Evolutionary conservation across 225 moss, liverwort and hornwort genomes (phyloP).

Genomic region (Pleurozium schreberi): DNA sequence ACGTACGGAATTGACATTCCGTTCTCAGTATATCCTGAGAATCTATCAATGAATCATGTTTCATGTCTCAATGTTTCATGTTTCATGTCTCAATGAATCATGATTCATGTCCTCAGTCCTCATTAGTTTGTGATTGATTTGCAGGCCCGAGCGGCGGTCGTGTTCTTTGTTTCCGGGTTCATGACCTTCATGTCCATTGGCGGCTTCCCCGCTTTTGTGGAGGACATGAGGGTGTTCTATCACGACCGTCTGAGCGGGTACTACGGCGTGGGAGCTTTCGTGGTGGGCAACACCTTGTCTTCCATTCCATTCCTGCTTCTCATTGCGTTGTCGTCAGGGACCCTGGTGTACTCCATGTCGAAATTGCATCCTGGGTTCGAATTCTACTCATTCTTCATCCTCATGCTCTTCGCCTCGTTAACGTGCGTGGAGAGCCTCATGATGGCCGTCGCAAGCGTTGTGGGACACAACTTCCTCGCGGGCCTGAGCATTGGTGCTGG

Average conservation of each 20-base stretch:
- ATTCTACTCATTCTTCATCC: constrained; percentile 32
- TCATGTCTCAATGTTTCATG: too few species aligned
- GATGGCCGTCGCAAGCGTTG: constrained; percentile 38
- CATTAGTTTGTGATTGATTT: too few species aligned
- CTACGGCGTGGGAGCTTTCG: constrained; percentile 39
- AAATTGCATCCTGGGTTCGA: constrained; percentile 25
- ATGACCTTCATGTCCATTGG: constrained; percentile 48
- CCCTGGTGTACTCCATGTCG: constrained; percentile 27
- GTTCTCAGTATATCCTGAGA: too few species aligned
- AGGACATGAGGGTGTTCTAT: constrained; percentile 42
- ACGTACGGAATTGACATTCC: not conserved
- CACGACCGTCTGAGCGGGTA: constrained; percentile 38
- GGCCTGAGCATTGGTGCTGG: constrained; percentile 39
- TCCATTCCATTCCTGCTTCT: constrained; percentile 36
- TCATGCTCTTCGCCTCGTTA: constrained; percentile 22
- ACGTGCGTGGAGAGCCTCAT: constrained; percentile 42
- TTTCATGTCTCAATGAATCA: too few species aligned
- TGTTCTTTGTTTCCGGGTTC: constrained; percentile 27
- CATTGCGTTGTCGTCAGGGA: constrained; percentile 15
- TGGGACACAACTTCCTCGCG: constrained; percentile 32
- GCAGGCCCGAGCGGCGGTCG: constrained; percentile 18
- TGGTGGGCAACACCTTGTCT: constrained; percentile 33
- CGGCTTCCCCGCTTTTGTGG: constrained; percentile 45
- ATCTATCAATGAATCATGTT: not conserved
- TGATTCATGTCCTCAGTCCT: too few species aligned